Evolutionary conservation across 2,329 filamentous ascomycete genomes (phyloP).

Genomic region (Ophiostoma ulmi): DNA sequence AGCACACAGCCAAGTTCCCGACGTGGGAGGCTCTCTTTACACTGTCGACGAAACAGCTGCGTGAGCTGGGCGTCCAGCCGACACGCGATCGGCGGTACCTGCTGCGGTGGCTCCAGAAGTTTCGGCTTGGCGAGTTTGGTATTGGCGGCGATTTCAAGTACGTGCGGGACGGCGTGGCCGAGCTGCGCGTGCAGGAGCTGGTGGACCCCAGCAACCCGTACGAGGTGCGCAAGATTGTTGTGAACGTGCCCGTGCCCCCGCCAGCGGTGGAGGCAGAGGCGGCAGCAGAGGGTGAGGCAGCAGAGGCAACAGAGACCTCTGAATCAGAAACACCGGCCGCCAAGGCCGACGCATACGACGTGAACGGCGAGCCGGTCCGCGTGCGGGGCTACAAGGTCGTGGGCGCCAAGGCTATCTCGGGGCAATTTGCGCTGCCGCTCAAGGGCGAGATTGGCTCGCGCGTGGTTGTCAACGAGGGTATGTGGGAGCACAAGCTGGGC

Average conservation of each 20-base stretch:
- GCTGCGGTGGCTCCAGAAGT: constrained; percentile 80
- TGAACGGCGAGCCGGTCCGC: constrained; percentile 35
- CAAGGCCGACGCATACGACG: constrained; percentile 10
- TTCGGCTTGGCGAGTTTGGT: constrained; percentile 70
- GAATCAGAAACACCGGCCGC: background rate
- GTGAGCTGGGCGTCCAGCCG: constrained; percentile 80
- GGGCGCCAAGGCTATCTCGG: constrained; percentile 64
- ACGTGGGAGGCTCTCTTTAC: constrained; percentile 89
- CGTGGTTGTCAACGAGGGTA: constrained; percentile 71
- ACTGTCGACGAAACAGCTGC: constrained; percentile 69
- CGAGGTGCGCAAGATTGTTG: constrained; percentile 47
- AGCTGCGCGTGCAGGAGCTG: constrained; percentile 46
- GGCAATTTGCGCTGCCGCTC: constrained; percentile 66
- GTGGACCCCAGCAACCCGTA: constrained; percentile 33
- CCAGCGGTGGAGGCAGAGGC: background rate
- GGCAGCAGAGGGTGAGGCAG: constrained; percentile 32
- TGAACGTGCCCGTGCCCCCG: constrained; percentile 45
- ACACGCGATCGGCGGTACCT: constrained; percentile 78
- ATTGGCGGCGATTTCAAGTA: constrained; percentile 75
- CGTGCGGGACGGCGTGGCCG: constrained; percentile 55
- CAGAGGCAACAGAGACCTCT: background rate
- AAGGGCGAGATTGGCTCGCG: constrained; percentile 60
- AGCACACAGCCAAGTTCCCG: constrained; percentile 79
- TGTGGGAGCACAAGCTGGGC: constrained; percentile 86
- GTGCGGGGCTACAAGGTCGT: constrained; percentile 63